Evolutionary conservation across 129 eudicot genomes (phyloP).

Genomic region (Flaveria ramosissima): DNA sequence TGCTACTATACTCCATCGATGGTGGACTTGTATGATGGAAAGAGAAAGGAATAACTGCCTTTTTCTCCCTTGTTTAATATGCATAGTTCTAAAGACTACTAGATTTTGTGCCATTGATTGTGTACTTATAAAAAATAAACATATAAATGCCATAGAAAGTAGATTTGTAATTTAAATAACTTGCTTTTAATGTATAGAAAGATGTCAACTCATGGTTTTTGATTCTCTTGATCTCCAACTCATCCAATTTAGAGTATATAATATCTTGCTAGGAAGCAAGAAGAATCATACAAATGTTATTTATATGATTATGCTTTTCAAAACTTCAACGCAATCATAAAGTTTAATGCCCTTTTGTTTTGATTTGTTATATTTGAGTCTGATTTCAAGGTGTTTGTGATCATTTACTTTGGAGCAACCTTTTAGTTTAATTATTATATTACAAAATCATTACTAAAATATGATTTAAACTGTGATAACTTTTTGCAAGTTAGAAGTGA

Average conservation of each 20-base stretch:
- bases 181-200: slow-evolving; percentile 7
- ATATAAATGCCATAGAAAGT: slow-evolving; percentile 16
- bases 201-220: slow-evolving; percentile 33
- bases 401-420: background rate
- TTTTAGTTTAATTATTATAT: no score
- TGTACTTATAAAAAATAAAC: slow-evolving; percentile 26
- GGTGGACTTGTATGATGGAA: slow-evolving; percentile 35
- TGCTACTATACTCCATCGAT: slow-evolving; percentile 25
- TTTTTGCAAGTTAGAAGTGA: background rate
- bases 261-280: slow-evolving; percentile 23
- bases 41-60: slow-evolving; percentile 9
- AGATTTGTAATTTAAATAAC: slow-evolving; percentile 11
- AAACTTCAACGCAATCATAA: background rate
- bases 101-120: slow-evolving; percentile 35
- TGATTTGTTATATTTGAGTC: background rate
- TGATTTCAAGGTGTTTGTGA: background rate
- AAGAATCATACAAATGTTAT: slow-evolving; percentile 8
- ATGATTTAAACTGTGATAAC: background rate
- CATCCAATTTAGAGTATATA: background rate
- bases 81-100: slow-evolving; percentile 24
- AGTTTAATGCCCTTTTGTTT: no score
- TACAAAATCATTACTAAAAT: background rate
- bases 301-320: background rate
- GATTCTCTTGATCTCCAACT: background rate
- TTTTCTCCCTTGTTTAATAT: slow-evolving; percentile 6